These are phyloP conservation scores for Aegilops tauschii DNA, from an alignment of 176 grass and related monocot species.

Conservation along the genomic window DNA sequence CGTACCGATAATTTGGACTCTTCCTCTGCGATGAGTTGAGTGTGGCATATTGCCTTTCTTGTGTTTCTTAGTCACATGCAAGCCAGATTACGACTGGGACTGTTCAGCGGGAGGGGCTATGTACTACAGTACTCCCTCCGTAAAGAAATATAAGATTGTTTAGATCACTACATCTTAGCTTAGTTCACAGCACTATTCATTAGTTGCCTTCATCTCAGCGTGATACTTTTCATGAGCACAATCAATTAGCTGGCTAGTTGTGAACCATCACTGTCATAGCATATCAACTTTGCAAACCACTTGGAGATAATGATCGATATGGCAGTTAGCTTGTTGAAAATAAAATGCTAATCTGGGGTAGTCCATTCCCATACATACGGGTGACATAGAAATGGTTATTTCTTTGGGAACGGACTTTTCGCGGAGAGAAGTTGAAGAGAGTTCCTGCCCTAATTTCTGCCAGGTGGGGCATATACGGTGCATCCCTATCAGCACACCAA, in stretches of 20 bases:
- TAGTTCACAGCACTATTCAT: neutral
- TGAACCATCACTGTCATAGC: neutral
- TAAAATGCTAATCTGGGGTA: neutral
- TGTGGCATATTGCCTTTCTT: neutral
- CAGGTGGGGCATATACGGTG: neutral
- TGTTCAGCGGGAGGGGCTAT: neutral
- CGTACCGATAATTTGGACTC: neutral
- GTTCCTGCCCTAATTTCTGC: neutral
- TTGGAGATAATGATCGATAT: neutral
- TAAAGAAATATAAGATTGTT: no score
- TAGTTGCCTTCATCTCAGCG: neutral
- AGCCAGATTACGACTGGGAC: neutral
- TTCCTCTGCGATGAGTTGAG: neutral
- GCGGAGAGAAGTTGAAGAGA: neutral
- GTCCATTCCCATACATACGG: neutral
- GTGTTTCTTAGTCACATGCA: constrained; percentile 23
- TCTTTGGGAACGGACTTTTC: neutral
- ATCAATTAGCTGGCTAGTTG: neutral
- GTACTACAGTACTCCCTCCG: no score
- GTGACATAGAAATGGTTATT: neutral
- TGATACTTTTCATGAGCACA: neutral
- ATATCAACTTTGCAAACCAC: constrained; percentile 12
- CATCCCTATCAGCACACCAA: neutral
- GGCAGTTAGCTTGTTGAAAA: neutral
- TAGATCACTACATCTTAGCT: neutral